Evolutionary conservation across 2,329 filamentous ascomycete species (phyloP), one percentile per base, ranked within the genome.

Genomic region (Cladophialophora chaetospira): DNA sequence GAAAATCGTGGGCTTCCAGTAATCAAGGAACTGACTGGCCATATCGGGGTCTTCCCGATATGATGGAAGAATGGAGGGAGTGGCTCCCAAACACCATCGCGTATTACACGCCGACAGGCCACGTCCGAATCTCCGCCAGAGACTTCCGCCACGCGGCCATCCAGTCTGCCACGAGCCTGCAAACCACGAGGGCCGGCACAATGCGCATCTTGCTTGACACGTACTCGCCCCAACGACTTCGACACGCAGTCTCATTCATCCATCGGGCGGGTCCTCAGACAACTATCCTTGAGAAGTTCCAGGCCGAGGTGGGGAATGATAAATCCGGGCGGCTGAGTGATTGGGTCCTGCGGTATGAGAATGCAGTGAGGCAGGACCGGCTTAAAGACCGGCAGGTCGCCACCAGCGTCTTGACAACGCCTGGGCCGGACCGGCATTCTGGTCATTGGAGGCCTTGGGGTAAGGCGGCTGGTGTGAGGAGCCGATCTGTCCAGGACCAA

Each of bases 11-110:
- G 66, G 57, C 26, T 48, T 57, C 31, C 0, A 40, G 36, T 10
- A 52, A 59, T 5, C 62, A 65, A 11, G 46, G 58, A 29, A 61
- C 63, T 13, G 55, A 40, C 9, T 77, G 73, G 74, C 63, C 70
- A 36, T 63, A 64, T 11, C 64, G 68, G 13, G 54, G 69, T 1
- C 63, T 81, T 2, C 80, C 80, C 1, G 65, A 70, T 5, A 63
- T 79, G 26, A 61, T 82, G n/a, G 66, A 71, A 44, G 77, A 81
- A 64, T 82, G 81, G 70, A 67, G 67, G 10, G 71, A 73, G 36
- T 80, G 82, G 55, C 52, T 83, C 5, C 75, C 75, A 0, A 68
- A 70, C 19, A 60, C 63, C 2, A 61, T 75, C 8, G 46, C 52
- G 25, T 79, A 79, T 59, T 65, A 60, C 28, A 74, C 70, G 0